Conservation (phyloP, 148 eudicot species). For the Cornus controversa region DNA sequence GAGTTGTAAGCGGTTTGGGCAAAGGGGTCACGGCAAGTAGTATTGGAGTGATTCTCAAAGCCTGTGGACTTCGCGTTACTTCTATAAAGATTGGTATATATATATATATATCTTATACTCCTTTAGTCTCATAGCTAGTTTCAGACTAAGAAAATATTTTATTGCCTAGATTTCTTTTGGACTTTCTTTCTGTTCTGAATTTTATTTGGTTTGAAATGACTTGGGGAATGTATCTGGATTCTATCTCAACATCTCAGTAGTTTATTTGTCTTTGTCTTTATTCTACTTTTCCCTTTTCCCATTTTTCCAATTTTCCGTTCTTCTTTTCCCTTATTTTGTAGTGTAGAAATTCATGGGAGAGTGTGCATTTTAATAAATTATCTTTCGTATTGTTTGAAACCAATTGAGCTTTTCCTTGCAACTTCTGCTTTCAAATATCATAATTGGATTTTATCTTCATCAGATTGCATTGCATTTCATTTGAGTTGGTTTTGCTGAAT, state of each 20-base stretch:
- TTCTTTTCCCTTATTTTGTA: too few relatives aligned
- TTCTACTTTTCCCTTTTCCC: neutral
- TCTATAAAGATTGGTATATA: constrained; percentile 23
- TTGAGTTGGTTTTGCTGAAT: too few relatives aligned
- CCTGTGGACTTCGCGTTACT: constrained; percentile 26
- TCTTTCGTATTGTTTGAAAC: too few relatives aligned
- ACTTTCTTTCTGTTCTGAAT: neutral
- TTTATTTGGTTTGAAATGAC: neutral
- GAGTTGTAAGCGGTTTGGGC: constrained; percentile 27
- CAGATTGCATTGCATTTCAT: neutral
- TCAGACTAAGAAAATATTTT: too few relatives aligned
- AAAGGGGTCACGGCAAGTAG: constrained; percentile 33
- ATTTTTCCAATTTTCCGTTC: neutral
- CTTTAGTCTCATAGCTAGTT: neutral
- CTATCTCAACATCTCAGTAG: neutral
- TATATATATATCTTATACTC: neutral
- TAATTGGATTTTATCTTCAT: neutral
- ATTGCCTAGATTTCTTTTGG: neutral
- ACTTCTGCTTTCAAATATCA: neutral
- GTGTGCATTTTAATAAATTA: too few relatives aligned
- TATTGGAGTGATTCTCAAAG: constrained; percentile 23
- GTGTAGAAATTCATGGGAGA: too few relatives aligned
- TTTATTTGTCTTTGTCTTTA: too few relatives aligned
- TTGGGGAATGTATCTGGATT: neutral
- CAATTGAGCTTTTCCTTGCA: neutral